Conservation (phyloP, 106 monocot species). For the Allium sativum region DNA sequence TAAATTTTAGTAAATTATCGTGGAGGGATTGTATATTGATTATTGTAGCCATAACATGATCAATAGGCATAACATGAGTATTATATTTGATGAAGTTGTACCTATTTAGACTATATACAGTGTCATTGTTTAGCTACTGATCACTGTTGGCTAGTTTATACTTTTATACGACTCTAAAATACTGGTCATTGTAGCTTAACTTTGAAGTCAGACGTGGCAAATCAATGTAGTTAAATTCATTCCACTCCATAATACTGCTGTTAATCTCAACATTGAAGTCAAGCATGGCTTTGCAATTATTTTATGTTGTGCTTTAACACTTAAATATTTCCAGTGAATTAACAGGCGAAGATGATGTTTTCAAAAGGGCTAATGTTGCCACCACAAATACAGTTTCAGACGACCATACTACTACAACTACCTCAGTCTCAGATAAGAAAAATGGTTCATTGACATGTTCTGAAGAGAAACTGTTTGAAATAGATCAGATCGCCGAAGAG, state of each 20-base stretch:
- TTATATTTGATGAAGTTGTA: too few species aligned
- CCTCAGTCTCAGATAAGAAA: conserved; percentile 5
- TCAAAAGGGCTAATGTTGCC: conserved; percentile 26
- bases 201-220: background rate
- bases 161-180: background rate
- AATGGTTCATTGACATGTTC: background rate
- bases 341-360: conserved; percentile 51
- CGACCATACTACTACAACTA: conserved; percentile 4
- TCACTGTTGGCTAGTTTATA: too few species aligned
- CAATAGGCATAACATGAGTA: too few species aligned
- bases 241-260: too few species aligned
- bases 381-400: conserved; percentile 7
- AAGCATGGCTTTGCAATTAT: too few species aligned
- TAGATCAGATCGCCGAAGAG: conserved; percentile 69
- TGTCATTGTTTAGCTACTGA: too few species aligned
- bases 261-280: too few species aligned
- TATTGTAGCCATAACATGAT: too few species aligned
- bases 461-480: conserved; percentile 32
- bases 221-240: too few species aligned
- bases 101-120: too few species aligned
- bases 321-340: conserved; percentile 74
- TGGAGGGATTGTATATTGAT: too few species aligned
- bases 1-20: too few species aligned
- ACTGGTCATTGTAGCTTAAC: background rate
- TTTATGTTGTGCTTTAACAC: conserved; percentile 55